Evolutionary conservation across 768 basidiomycete genomes (phyloP).

Genomic region (Naganishia randhawae): DNA sequence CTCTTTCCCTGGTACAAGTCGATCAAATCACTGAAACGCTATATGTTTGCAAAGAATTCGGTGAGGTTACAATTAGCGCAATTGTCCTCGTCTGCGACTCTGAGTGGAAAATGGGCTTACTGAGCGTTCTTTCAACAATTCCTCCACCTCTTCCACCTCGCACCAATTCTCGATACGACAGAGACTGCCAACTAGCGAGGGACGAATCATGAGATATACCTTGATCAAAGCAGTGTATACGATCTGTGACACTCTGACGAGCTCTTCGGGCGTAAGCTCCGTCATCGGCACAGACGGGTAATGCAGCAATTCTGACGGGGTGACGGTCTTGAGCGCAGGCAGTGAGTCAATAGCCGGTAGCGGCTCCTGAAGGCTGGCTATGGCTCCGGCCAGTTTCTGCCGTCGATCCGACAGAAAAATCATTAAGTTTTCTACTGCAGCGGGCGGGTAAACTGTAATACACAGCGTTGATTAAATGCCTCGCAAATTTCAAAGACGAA

Average conservation of each 20-base stretch:
- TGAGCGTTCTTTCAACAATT: constrained; percentile 71
- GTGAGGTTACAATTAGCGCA: constrained; percentile 8
- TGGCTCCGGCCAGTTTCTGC: constrained; percentile 74
- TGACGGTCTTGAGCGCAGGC: constrained; percentile 57
- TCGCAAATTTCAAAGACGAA: neutral
- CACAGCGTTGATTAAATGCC: neutral
- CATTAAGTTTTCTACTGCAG: constrained; percentile 76
- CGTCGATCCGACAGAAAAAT: constrained; percentile 84
- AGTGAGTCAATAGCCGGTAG: constrained; percentile 67
- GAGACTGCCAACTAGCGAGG: constrained; percentile 74
- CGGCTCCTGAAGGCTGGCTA: constrained; percentile 66
- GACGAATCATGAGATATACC: constrained; percentile 76
- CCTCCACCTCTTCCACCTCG: constrained; percentile 90
- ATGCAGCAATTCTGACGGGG: constrained; percentile 64
- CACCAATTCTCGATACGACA: constrained; percentile 96
- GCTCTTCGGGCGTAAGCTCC: constrained; percentile 72
- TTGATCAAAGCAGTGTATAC: constrained; percentile 95
- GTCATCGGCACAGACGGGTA: constrained; percentile 72
- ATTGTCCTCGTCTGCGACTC: neutral
- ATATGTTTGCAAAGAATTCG: neutral
- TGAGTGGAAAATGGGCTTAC: constrained; percentile 52
- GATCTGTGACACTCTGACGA: constrained; percentile 83
- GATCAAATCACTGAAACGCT: constrained; percentile 89
- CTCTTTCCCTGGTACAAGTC: constrained; percentile 90
- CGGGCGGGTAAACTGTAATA: constrained; percentile 37